phyloP scores from a whole-genome alignment of 129 eudicot genomes.

The Chrysanthemum seticuspe region DNA sequence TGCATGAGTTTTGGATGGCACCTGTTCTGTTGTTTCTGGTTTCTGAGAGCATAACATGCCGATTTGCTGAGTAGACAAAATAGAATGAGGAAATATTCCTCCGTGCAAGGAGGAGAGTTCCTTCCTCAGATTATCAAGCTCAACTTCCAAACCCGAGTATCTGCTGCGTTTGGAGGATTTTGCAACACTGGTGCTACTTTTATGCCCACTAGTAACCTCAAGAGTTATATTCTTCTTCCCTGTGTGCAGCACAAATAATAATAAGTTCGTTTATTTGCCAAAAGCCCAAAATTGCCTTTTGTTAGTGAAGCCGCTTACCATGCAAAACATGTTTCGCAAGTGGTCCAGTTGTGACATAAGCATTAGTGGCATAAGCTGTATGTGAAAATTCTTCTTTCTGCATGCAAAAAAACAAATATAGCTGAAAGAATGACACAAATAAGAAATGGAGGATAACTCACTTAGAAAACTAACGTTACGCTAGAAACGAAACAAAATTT shows the following conservation, averaged over 20 bases:
- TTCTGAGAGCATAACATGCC: constrained; percentile 50
- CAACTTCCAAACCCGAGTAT: constrained; percentile 58
- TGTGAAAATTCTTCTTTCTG: constrained; percentile 98
- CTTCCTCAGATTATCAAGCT: constrained; percentile 81
- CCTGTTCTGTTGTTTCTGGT: constrained; percentile 78
- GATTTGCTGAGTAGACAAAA: constrained; percentile 87
- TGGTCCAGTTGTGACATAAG: constrained; percentile 86
- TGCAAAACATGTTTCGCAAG: constrained; percentile 79
- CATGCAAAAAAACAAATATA: constrained; percentile 17
- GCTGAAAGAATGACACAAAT: constrained; percentile 5
- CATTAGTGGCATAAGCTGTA: constrained; percentile 92
- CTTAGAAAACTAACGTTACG: background rate
- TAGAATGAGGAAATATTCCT: constrained; percentile 92
- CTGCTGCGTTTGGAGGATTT: constrained; percentile 59
- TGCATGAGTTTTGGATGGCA: constrained; percentile 11
- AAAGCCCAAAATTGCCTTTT: background rate
- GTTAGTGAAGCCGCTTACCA: constrained; percentile 42
- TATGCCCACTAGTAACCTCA: constrained; percentile 46
- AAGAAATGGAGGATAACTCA: background rate
- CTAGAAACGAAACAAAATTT: constrained; percentile 3
- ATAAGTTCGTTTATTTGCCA: background rate
- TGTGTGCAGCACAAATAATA: constrained; percentile 13
- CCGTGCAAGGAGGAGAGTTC: constrained; percentile 73
- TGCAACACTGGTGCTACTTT: constrained; percentile 27
- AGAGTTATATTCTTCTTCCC: constrained; percentile 78